phyloP scores from a whole-genome alignment of 768 basidiomycete species.

The Tylopilus rubrobrunneus region DNA sequence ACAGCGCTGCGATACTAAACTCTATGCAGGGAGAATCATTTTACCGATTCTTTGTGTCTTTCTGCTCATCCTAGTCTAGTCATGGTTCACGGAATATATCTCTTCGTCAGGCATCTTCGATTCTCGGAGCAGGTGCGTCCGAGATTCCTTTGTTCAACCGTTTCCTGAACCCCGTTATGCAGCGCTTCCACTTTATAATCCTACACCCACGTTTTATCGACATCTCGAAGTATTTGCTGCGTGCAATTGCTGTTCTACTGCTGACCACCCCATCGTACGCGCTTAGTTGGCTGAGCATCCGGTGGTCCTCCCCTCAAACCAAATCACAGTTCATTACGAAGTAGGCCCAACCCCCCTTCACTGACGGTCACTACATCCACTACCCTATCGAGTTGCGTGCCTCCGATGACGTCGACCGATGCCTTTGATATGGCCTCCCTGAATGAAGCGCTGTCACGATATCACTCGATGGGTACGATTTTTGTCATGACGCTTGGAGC shows the following conservation, averaged over 20 bases:
- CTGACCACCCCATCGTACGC: constrained; percentile 36
- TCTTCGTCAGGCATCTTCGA: constrained; percentile 35
- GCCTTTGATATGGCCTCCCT: constrained; percentile 24
- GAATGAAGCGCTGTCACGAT: constrained; percentile 27
- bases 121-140: constrained; percentile 42
- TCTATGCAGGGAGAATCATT: neutral
- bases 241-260: constrained; percentile 38
- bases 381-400: constrained; percentile 1
- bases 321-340: constrained; percentile 14
- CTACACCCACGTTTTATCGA: constrained; percentile 42
- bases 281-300: constrained; percentile 36
- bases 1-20: too few relatives aligned
- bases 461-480: constrained; percentile 4
- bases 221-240: constrained; percentile 46
- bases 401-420: constrained; percentile 9
- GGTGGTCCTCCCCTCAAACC: constrained; percentile 12
- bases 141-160: neutral
- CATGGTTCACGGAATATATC: constrained; percentile 42
- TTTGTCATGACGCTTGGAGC: constrained; percentile 7
- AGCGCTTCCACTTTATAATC: constrained; percentile 55
- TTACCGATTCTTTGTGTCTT: neutral
- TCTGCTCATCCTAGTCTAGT: constrained; percentile 32
- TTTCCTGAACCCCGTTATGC: neutral
- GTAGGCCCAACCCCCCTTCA: constrained; percentile 5
- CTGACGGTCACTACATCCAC: constrained; percentile 12